Percentiles rank a stretch among this genome's conserved stretches.
These are phyloP conservation scores for Spiromastix sp. DNA, from an alignment of 2,329 filamentous ascomycete species.

Conservation along the genomic window DNA sequence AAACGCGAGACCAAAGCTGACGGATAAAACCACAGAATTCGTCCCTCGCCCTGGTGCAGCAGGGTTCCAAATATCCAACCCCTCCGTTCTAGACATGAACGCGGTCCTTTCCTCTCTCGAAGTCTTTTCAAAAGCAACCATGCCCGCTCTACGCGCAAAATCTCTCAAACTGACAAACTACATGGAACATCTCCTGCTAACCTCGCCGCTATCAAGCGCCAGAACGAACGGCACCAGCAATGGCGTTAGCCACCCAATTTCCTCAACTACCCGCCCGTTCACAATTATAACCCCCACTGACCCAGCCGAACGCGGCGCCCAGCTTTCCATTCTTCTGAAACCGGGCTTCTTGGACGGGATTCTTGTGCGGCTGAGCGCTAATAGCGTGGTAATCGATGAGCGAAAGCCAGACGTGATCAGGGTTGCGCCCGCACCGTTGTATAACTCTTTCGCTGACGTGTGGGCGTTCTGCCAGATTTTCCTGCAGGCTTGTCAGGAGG, in stretches of 20 bases:
- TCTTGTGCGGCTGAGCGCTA: conserved; percentile 51
- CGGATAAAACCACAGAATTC: conserved; percentile 44
- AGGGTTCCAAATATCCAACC: conserved; percentile 80
- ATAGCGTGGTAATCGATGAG: conserved; percentile 70
- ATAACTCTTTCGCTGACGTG: conserved; percentile 70
- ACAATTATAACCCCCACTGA: conserved; percentile 60
- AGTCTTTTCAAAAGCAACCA: conserved; percentile 62
- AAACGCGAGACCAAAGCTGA: no score
- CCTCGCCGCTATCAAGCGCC: neutral
- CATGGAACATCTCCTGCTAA: conserved; percentile 55
- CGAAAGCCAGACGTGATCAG: conserved; percentile 76
- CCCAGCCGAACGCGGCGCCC: conserved; percentile 60
- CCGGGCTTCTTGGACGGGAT: conserved; percentile 62
- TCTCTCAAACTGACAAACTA: conserved; percentile 66
- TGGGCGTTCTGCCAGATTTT: conserved; percentile 50
- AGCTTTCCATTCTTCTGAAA: conserved; percentile 63
- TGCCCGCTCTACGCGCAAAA: conserved; percentile 58
- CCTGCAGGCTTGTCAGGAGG: conserved; percentile 36
- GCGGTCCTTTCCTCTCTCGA: conserved; percentile 63
- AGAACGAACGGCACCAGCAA: neutral
- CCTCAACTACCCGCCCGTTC: conserved; percentile 30
- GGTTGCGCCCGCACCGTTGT: conserved; percentile 73
- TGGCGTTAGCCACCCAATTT: neutral
- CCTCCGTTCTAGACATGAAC: conserved; percentile 66
- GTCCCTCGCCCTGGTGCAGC: conserved; percentile 65